These are phyloP conservation scores for Pseudopyrenochaeta lycopersici DNA, from an alignment of 2,329 filamentous ascomycete genomes.

Conservation along the genomic window DNA sequence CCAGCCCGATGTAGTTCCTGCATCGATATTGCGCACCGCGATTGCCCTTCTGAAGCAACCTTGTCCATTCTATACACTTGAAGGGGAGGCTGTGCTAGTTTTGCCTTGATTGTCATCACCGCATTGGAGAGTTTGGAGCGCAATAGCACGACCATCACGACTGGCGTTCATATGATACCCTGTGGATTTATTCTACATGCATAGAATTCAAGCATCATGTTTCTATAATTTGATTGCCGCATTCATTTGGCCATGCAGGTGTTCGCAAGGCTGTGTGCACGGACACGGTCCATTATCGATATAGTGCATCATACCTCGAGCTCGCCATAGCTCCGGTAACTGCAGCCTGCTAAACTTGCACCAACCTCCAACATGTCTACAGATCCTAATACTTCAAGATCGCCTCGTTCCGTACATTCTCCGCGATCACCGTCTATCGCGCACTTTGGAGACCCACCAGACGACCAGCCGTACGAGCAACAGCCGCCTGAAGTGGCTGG, in stretches of 20 bases:
- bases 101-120: not conserved
- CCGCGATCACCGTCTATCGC: conserved; percentile 36
- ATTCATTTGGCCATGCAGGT: not conserved
- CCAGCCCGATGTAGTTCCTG: conserved; percentile 24
- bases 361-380: conserved; percentile 37
- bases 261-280: conserved; percentile 28
- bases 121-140: not conserved
- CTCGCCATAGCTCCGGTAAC: conserved; percentile 34
- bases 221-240: not conserved
- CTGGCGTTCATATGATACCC: conserved; percentile 40
- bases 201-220: not conserved
- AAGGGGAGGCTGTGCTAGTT: not conserved
- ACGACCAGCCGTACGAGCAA: conserved; percentile 26
- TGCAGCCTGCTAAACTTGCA: conserved; percentile 21
- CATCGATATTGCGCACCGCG: not conserved
- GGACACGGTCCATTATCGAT: conserved; percentile 31
- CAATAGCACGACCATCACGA: conserved; percentile 5
- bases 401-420: conserved; percentile 27
- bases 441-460: conserved; percentile 34
- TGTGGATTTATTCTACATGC: conserved; percentile 6
- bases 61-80: not conserved
- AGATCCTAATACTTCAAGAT: conserved; percentile 26
- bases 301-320: conserved; percentile 19
- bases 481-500: conserved; percentile 30
- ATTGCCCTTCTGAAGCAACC: not conserved